phyloP scores from a whole-genome alignment of 176 grass and related monocot species.

The Cenchrus fungigraminus region DNA sequence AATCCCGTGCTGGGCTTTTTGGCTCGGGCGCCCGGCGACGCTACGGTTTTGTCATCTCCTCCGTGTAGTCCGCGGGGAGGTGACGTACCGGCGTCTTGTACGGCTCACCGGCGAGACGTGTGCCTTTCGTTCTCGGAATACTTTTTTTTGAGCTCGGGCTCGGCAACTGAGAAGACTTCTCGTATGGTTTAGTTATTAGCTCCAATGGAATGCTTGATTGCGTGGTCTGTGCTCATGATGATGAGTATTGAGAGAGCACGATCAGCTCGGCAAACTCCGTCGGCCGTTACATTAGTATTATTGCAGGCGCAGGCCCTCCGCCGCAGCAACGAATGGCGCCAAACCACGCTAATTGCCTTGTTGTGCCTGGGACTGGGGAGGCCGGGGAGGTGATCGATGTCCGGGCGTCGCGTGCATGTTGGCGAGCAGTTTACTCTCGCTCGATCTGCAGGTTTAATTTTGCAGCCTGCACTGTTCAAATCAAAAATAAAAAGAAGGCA shows the following conservation, averaged over 20 bases:
- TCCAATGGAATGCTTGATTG: not conserved
- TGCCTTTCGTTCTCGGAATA: not conserved
- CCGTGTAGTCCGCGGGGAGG: not conserved
- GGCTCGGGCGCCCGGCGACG: not conserved
- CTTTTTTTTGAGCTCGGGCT: not conserved
- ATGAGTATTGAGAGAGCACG: not conserved
- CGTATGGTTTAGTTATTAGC: not conserved
- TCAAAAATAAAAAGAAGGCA: no score
- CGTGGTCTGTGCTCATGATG: not conserved
- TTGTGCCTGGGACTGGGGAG: no score
- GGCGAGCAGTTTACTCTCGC: no score
- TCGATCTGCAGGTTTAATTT: no score
- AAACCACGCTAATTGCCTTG: no score
- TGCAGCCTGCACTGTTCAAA: no score
- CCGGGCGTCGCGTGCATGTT: no score
- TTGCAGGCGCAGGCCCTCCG: no score
- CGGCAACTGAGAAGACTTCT: not conserved
- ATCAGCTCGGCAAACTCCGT: no score
- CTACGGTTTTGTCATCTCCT: not conserved
- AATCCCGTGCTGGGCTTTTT: conserved; percentile 29
- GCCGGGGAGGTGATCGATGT: no score
- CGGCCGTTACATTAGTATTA: no score
- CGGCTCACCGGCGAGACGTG: not conserved
- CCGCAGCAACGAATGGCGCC: no score
- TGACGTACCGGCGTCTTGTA: not conserved